These are phyloP conservation scores for Circinella minor DNA, from an alignment of 371 early-diverging fungal species.

Conservation along the genomic window DNA sequence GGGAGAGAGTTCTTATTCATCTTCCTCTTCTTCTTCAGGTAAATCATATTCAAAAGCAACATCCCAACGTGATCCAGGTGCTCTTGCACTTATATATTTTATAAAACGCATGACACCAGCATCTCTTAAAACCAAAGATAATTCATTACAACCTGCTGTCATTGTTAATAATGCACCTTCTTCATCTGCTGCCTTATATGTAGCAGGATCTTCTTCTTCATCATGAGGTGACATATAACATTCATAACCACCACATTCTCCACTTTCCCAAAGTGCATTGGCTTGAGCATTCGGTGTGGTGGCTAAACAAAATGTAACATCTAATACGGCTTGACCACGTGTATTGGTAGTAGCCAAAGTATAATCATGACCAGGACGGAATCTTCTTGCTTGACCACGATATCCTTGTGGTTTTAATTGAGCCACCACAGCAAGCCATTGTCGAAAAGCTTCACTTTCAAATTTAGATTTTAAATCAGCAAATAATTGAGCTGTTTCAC, in stretches of 20 bases:
- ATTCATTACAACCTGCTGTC: constrained; percentile 65
- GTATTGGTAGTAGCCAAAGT: constrained; percentile 63
- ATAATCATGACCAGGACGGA: constrained; percentile 77
- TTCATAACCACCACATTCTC: constrained; percentile 78
- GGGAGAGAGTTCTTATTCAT: constrained; percentile 13
- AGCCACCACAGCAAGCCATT: constrained; percentile 52
- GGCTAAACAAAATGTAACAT: constrained; percentile 61
- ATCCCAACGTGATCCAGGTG: constrained; percentile 77
- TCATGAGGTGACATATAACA: constrained; percentile 76
- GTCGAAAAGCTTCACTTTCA: constrained; percentile 44
- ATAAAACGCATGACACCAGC: constrained; percentile 75
- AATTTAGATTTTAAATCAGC: constrained; percentile 37
- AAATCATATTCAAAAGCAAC: constrained; percentile 70
- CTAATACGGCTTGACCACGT: constrained; percentile 52
- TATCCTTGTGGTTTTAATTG: constrained; percentile 36
- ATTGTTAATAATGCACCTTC: constrained; percentile 73
- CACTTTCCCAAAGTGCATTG: constrained; percentile 55
- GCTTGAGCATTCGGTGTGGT: constrained; percentile 25
- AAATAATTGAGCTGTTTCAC: constrained; percentile 16
- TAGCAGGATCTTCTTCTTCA: constrained; percentile 72
- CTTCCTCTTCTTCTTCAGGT: constrained; percentile 34
- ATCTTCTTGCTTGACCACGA: constrained; percentile 61
- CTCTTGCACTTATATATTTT: constrained; percentile 76
- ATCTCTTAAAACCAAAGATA: constrained; percentile 71
- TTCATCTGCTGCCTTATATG: constrained; percentile 64